Evolutionary conservation across 2,329 filamentous ascomycete species (phyloP).

Genomic region (Colletotrichum sp.): DNA sequence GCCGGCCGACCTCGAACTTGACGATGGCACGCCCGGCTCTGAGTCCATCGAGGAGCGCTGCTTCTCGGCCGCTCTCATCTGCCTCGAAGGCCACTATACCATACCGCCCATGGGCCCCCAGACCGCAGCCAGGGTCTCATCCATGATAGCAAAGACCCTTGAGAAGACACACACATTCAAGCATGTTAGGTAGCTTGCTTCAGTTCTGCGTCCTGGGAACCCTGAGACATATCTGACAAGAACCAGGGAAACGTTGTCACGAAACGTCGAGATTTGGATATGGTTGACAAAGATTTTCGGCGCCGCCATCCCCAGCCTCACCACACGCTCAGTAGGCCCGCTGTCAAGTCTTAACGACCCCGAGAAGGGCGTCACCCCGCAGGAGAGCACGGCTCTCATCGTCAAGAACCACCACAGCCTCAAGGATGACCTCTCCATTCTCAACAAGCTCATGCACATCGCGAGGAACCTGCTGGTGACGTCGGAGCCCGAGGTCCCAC

Average conservation of each 20-base stretch:
- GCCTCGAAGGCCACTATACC: slow-evolving; percentile 66
- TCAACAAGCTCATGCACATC: slow-evolving; percentile 73
- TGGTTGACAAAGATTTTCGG: slow-evolving; percentile 67
- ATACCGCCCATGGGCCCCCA: slow-evolving; percentile 62
- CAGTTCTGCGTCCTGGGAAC: background rate
- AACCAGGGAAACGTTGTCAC: slow-evolving; percentile 61
- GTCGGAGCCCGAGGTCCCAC: slow-evolving; percentile 67
- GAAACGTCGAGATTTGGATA: slow-evolving; percentile 70
- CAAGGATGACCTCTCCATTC: slow-evolving; percentile 65
- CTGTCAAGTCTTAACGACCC: slow-evolving; percentile 58
- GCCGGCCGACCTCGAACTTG: slow-evolving; percentile 14
- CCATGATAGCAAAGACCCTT: slow-evolving; percentile 64
- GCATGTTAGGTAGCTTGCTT: slow-evolving; percentile 56
- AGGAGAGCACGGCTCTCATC: slow-evolving; percentile 67
- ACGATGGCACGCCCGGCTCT: slow-evolving; percentile 29
- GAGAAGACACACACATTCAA: slow-evolving; percentile 68
- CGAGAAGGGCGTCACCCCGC: slow-evolving; percentile 62
- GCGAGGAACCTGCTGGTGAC: slow-evolving; percentile 69
- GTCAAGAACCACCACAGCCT: slow-evolving; percentile 66
- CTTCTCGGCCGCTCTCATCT: slow-evolving; percentile 65
- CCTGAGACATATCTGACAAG: slow-evolving; percentile 14
- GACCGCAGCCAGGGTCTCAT: slow-evolving; percentile 58
- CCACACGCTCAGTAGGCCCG: slow-evolving; percentile 63
- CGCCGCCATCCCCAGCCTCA: slow-evolving; percentile 65
- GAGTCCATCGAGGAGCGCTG: slow-evolving; percentile 68